These are phyloP conservation scores for Fusarium decemcellulare DNA, from an alignment of 2,329 filamentous ascomycete species.

Conservation along the genomic window DNA sequence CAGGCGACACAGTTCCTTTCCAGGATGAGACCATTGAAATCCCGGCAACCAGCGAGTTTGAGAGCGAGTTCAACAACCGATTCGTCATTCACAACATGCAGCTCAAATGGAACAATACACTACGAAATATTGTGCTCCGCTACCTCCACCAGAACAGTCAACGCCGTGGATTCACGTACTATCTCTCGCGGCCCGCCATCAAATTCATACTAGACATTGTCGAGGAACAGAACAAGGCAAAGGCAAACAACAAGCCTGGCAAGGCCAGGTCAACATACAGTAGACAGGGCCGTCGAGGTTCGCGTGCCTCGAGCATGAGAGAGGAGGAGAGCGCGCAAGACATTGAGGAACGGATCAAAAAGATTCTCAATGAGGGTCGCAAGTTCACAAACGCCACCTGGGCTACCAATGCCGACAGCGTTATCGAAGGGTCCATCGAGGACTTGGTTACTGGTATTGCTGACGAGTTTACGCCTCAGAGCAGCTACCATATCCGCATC, in stretches of 20 bases:
- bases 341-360: conserved; percentile 87
- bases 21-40: conserved; percentile 75
- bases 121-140: conserved; percentile 95
- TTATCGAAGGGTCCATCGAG: conserved; percentile 64
- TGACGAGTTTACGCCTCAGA: conserved; percentile 89
- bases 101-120: conserved; percentile 97
- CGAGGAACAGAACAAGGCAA: conserved; percentile 88
- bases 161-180: conserved; percentile 96
- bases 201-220: conserved; percentile 99
- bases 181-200: conserved; percentile 93
- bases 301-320: conserved; percentile 58
- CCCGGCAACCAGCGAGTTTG: conserved; percentile 82
- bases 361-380: conserved; percentile 86
- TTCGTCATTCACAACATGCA: conserved; percentile 99
- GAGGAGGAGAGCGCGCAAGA: conserved; percentile 73
- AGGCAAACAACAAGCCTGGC: conserved; percentile 54
- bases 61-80: conserved; percentile 96
- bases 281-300: conserved; percentile 48
- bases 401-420: conserved; percentile 50
- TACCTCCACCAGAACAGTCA: conserved; percentile 99
- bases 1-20: conserved; percentile 61
- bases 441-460: conserved; percentile 83
- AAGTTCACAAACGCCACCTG: conserved; percentile 74
- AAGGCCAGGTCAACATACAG: conserved; percentile 48
- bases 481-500: conserved; percentile 93